phyloP scores from a whole-genome alignment of 2,329 filamentous ascomycete species.

The Monilinia aucupariae region DNA sequence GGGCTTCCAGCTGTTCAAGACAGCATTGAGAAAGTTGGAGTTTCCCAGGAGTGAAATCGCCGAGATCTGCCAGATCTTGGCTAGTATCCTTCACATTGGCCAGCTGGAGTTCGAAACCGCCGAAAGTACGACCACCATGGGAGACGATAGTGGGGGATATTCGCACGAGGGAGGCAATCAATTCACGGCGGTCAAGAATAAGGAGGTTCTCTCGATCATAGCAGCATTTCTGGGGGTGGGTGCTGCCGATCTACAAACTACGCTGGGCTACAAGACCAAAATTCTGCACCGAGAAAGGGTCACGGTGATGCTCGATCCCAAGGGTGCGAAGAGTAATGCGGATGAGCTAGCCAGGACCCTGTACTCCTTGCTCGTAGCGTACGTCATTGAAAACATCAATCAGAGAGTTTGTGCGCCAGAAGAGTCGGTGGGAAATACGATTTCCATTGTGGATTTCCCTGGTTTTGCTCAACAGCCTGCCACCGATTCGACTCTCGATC shows the following conservation, averaged over 20 bases:
- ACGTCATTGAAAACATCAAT: conserved; percentile 89
- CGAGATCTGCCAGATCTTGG: conserved; percentile 91
- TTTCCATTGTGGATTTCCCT: conserved; percentile 94
- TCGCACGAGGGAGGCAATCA: conserved; percentile 89
- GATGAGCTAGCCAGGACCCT: conserved; percentile 90
- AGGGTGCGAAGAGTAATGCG: conserved; percentile 82
- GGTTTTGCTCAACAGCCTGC: conserved; percentile 84
- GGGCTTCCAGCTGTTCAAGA: conserved; percentile 97
- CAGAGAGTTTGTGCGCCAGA: conserved; percentile 81
- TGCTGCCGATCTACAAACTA: conserved; percentile 74
- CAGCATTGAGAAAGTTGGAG: conserved; percentile 85
- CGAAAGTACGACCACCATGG: conserved; percentile 69
- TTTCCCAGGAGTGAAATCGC: conserved; percentile 91
- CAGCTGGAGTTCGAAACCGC: conserved; percentile 89
- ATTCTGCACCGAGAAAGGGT: conserved; percentile 93
- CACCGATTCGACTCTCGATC: conserved; percentile 81
- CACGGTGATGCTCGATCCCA: conserved; percentile 95
- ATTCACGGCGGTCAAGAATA: conserved; percentile 85
- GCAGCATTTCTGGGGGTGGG: conserved; percentile 92
- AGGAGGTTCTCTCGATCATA: conserved; percentile 77
- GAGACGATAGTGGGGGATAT: conserved; percentile 91
- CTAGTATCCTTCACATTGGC: conserved; percentile 92
- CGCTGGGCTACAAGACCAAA: conserved; percentile 92
- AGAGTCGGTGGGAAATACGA: conserved; percentile 84
- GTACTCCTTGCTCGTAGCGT: conserved; percentile 89